Conservation (phyloP, 352 stramenopile species). For the Globisporangium irregulare region DNA sequence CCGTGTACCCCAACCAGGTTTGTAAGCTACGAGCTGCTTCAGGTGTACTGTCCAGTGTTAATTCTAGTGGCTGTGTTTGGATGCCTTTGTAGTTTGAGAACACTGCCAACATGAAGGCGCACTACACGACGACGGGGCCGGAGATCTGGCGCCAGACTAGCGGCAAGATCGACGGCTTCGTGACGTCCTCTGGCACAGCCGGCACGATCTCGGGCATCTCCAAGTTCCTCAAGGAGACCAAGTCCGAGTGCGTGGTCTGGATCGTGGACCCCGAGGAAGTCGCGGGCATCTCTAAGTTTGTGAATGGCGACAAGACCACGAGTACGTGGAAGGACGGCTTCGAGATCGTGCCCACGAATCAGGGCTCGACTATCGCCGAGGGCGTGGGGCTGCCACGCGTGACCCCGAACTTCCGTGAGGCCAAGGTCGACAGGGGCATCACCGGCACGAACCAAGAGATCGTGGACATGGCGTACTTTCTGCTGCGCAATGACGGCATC, state of each 20-base stretch:
- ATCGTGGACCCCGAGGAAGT: constrained; percentile 78
- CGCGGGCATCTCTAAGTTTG: constrained; percentile 83
- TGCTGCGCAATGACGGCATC: constrained; percentile 90
- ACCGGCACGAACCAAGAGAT: constrained; percentile 91
- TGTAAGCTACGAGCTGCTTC: too few relatives aligned
- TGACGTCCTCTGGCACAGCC: constrained; percentile 88
- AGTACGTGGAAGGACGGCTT: constrained; percentile 86
- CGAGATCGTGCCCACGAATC: constrained; percentile 80
- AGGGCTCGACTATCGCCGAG: constrained; percentile 91
- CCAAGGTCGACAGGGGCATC: constrained; percentile 89
- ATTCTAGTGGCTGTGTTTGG: background rate
- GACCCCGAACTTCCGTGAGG: constrained; percentile 90
- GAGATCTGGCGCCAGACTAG: constrained; percentile 89
- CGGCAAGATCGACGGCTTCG: constrained; percentile 90
- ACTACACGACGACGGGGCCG: constrained; percentile 77
- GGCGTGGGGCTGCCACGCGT: constrained; percentile 92
- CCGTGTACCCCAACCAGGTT: constrained; percentile 54
- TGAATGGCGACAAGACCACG: constrained; percentile 62
- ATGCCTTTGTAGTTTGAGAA: constrained; percentile 59
- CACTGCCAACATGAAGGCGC: constrained; percentile 61
- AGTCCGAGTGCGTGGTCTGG: constrained; percentile 54
- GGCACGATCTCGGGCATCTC: constrained; percentile 92
- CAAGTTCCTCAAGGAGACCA: constrained; percentile 91
- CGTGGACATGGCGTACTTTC: constrained; percentile 91
- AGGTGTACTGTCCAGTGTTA: too few relatives aligned